Evolutionary conservation across 2,329 filamentous ascomycete species (phyloP).

Genomic region (Penicillium aurantiogriseum): DNA sequence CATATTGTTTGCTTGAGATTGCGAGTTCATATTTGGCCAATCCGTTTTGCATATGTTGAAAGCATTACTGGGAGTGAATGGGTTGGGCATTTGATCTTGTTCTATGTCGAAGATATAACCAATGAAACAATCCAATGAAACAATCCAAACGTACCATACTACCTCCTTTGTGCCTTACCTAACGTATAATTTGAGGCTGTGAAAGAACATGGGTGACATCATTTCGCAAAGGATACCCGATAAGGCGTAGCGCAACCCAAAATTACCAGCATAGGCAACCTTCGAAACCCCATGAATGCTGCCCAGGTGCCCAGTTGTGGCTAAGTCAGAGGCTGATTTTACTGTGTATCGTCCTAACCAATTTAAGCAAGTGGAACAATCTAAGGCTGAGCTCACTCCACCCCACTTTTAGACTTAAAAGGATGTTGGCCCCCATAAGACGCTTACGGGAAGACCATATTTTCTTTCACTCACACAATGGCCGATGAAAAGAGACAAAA

Average conservation of each 20-base stretch:
- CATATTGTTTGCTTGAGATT: conserved; percentile 13
- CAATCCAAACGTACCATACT: too few species aligned
- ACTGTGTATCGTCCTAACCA: background rate
- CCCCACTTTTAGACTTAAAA: conserved; percentile 4
- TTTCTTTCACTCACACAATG: background rate
- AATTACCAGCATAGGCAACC: background rate
- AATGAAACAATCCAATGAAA: background rate
- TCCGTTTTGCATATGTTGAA: conserved; percentile 4
- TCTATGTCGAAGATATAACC: background rate
- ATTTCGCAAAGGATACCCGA: conserved; percentile 11
- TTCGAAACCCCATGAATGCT: background rate
- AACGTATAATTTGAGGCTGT: background rate
- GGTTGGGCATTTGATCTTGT: background rate
- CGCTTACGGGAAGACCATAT: background rate
- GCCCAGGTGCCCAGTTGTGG: background rate
- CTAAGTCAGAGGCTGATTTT: background rate
- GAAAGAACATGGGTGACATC: background rate
- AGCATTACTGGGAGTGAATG: conserved; percentile 6
- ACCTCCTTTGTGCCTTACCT: background rate
- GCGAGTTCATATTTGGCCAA: conserved; percentile 7
- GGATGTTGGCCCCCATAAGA: background rate
- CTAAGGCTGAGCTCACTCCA: conserved; percentile 1
- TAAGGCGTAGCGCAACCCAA: conserved; percentile 1
- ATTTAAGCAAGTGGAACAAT: background rate
- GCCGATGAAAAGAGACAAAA: conserved; percentile 6